phyloP scores from a whole-genome alignment of 176 grass and related monocot species.

The Carex scoparia region DNA sequence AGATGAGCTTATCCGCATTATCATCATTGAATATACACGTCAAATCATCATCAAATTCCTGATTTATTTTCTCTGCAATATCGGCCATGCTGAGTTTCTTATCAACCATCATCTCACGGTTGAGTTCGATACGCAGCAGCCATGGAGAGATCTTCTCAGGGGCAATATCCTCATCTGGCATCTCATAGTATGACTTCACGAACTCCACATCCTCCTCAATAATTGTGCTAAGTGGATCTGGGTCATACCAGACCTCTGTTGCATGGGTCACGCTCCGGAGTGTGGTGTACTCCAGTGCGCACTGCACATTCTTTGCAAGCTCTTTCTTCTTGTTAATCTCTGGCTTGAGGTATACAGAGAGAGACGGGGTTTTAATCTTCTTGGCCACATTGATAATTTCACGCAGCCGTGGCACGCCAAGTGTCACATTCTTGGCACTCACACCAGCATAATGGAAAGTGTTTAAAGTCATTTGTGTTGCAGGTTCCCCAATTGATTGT shows the following conservation, averaged over 20 bases:
- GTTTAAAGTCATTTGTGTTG: constrained; percentile 94
- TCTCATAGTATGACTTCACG: constrained; percentile 92
- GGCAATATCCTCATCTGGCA: constrained; percentile 93
- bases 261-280: constrained; percentile 96
- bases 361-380: constrained; percentile 93
- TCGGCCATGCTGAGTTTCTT: constrained; percentile 99
- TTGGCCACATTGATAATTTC: constrained; percentile 99
- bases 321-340: constrained; percentile 84
- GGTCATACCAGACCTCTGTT: constrained; percentile 95
- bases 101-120: constrained; percentile 99
- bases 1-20: constrained; percentile 98
- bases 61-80: constrained; percentile 96
- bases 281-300: constrained; percentile 94
- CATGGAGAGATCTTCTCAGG: constrained; percentile 93
- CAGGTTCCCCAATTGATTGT: constrained; percentile 94
- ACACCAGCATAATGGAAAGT: constrained; percentile 99
- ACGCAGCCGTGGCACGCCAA: constrained; percentile 92
- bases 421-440: constrained; percentile 98
- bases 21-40: constrained; percentile 99
- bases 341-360: constrained; percentile 84
- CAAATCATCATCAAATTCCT: constrained; percentile 88
- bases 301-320: constrained; percentile 95
- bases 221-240: constrained; percentile 78
- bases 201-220: constrained; percentile 98
- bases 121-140: constrained; percentile 90